Percentiles rank a stretch among this genome's conserved stretches.
phyloP scores from a whole-genome alignment of 441 rosid genomes.

The Gossypium davidsonii region DNA sequence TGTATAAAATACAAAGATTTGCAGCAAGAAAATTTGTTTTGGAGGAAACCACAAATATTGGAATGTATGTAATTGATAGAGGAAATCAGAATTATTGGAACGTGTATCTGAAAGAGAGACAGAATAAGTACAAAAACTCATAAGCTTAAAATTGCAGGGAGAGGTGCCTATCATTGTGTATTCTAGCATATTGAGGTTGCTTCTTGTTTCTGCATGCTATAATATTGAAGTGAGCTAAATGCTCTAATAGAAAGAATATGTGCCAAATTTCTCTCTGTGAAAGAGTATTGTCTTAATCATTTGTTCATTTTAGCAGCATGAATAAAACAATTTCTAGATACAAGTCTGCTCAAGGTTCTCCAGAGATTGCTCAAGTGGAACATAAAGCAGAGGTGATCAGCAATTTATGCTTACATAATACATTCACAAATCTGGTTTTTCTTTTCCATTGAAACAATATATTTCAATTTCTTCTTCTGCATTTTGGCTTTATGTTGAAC shows the following conservation, averaged over 20 bases:
- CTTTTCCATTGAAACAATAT: not conserved
- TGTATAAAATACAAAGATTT: not conserved
- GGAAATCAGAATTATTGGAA: too few relatives aligned
- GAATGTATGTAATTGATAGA: not conserved
- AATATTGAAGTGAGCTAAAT: not conserved
- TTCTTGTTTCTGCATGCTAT: not conserved
- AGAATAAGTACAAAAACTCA: not conserved
- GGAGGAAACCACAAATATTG: not conserved
- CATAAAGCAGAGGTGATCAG: conserved; percentile 47
- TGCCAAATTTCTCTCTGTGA: not conserved
- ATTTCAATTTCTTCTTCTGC: not conserved
- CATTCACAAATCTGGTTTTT: not conserved
- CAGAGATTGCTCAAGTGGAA: conserved; percentile 39
- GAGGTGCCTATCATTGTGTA: not conserved
- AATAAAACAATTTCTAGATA: conserved; percentile 72
- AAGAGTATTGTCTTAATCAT: not conserved
- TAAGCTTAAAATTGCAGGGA: not conserved
- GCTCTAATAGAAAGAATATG: not conserved
- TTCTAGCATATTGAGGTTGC: not conserved
- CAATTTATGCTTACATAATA: not conserved
- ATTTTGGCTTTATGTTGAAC: not conserved
- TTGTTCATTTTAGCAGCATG: conserved; percentile 45
- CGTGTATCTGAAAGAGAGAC: not conserved
- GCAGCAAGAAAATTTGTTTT: not conserved
- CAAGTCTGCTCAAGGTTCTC: conserved; percentile 38